Evolutionary conservation across 2,329 filamentous ascomycete genomes (phyloP).

Genomic region (Hypoxylon sp.): DNA sequence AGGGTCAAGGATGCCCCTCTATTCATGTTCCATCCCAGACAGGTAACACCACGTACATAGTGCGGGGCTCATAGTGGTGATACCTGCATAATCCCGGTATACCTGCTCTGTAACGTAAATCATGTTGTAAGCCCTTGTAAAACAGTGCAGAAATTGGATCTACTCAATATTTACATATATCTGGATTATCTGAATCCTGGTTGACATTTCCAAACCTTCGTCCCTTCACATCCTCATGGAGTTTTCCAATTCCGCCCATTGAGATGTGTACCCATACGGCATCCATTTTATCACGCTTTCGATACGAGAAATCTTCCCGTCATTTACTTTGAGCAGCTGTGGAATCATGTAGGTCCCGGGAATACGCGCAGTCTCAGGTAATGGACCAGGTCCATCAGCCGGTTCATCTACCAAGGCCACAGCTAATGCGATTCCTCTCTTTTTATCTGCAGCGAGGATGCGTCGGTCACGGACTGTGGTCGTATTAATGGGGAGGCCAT

Average conservation of each 20-base stretch:
- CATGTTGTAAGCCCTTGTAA: background rate
- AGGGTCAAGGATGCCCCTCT: constrained; percentile 36
- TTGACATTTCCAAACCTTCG: background rate
- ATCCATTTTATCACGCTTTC: constrained; percentile 47
- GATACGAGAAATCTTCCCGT: constrained; percentile 37
- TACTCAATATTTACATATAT: background rate
- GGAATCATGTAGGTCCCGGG: constrained; percentile 46
- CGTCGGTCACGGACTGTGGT: constrained; percentile 45
- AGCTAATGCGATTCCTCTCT: constrained; percentile 39
- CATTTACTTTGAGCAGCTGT: constrained; percentile 43
- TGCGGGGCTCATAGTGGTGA: constrained; percentile 27
- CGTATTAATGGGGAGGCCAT: constrained; percentile 42
- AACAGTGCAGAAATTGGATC: background rate
- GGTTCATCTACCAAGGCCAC: constrained; percentile 45
- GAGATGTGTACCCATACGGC: constrained; percentile 44
- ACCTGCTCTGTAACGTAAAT: background rate
- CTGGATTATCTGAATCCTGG: background rate
- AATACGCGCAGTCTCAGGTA: constrained; percentile 34
- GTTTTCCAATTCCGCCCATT: constrained; percentile 28
- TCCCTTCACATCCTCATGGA: background rate
- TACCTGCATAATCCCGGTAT: constrained; percentile 11
- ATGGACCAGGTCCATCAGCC: constrained; percentile 27
- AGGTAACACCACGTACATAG: constrained; percentile 27
- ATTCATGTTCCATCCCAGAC: constrained; percentile 17
- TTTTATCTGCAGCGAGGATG: constrained; percentile 38